A percentile compares a stretch with the other conserved stretches of the same genome.
Conservation (phyloP, 75 land plant genomes). For the Cunninghamia lanceolata region DNA sequence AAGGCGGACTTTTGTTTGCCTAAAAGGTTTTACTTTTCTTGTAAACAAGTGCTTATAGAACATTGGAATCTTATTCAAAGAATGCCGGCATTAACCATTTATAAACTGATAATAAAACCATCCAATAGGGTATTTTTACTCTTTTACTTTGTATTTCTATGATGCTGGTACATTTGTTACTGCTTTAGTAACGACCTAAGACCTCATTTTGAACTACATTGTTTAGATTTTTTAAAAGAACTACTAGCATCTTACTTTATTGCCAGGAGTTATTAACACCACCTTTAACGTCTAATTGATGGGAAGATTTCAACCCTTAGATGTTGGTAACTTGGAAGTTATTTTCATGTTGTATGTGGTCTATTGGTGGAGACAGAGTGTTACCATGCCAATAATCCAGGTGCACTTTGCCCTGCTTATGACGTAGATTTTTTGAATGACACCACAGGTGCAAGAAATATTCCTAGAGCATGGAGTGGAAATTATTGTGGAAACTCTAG, state of each 20-base stretch:
- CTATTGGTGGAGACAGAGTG: neutral
- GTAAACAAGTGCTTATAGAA: neutral
- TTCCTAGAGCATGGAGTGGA: conserved; percentile 86
- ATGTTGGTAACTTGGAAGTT: neutral
- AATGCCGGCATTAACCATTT: neutral
- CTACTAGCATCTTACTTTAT: neutral
- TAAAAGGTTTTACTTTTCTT: neutral
- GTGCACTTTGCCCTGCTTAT: neutral
- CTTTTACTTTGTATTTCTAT: neutral
- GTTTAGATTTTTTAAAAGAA: neutral
- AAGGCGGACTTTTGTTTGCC: too few relatives aligned
- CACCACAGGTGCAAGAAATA: conserved; percentile 68
- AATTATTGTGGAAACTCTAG: conserved; percentile 73
- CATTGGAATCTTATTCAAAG: neutral
- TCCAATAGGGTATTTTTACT: neutral
- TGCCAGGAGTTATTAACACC: neutral
- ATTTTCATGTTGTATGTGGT: neutral
- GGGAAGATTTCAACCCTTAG: neutral
- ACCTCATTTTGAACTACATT: neutral
- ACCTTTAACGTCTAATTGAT: neutral
- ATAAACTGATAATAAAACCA: neutral
- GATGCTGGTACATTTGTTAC: neutral
- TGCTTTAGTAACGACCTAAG: neutral
- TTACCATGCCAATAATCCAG: neutral
- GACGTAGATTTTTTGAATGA: neutral